Percentiles rank a stretch among this genome's conserved stretches.
These are phyloP conservation scores for Fonsecaea multimorphosa DNA, from an alignment of 2,329 filamentous ascomycete genomes.

Conservation along the genomic window DNA sequence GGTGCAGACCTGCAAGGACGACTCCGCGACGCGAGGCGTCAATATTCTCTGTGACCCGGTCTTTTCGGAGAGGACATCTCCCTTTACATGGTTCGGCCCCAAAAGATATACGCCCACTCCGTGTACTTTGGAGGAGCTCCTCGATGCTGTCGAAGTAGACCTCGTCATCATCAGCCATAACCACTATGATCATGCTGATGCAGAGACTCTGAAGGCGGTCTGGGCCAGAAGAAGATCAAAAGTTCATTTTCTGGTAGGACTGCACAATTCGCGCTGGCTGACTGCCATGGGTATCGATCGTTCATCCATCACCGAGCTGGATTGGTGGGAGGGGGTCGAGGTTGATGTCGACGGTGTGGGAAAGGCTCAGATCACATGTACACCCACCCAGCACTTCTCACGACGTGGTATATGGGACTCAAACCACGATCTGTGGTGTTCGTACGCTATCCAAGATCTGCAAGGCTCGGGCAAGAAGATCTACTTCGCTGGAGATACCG, in stretches of 20 bases:
- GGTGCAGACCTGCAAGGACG: slow-evolving; percentile 48
- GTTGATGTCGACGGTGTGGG: slow-evolving; percentile 45
- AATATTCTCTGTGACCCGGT: slow-evolving; percentile 61
- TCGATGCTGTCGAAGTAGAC: slow-evolving; percentile 52
- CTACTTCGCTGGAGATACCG: slow-evolving; percentile 58
- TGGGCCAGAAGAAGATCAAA: slow-evolving; percentile 51
- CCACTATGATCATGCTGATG: slow-evolving; percentile 63
- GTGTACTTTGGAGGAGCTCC: slow-evolving; percentile 57
- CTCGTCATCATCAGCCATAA: slow-evolving; percentile 61
- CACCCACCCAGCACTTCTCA: slow-evolving; percentile 57
- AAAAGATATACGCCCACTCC: slow-evolving; percentile 60
- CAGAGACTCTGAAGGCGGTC: slow-evolving; percentile 52
- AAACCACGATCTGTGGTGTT: slow-evolving; percentile 56
- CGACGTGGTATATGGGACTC: slow-evolving; percentile 50
- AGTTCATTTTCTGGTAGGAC: slow-evolving; percentile 51
- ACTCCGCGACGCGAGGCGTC: slow-evolving; percentile 46
- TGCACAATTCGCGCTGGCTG: slow-evolving; percentile 44
- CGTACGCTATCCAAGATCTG: slow-evolving; percentile 50
- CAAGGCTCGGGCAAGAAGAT: slow-evolving; percentile 25
- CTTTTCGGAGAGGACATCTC: slow-evolving; percentile 58
- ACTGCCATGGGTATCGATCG: slow-evolving; percentile 43
- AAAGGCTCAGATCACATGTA: slow-evolving; percentile 52
- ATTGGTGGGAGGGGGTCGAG: slow-evolving; percentile 57
- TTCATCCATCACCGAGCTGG: slow-evolving; percentile 54
- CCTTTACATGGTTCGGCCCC: slow-evolving; percentile 55